phyloP scores from a whole-genome alignment of 2,329 filamentous ascomycete species.

The Botryotinia globosa region DNA sequence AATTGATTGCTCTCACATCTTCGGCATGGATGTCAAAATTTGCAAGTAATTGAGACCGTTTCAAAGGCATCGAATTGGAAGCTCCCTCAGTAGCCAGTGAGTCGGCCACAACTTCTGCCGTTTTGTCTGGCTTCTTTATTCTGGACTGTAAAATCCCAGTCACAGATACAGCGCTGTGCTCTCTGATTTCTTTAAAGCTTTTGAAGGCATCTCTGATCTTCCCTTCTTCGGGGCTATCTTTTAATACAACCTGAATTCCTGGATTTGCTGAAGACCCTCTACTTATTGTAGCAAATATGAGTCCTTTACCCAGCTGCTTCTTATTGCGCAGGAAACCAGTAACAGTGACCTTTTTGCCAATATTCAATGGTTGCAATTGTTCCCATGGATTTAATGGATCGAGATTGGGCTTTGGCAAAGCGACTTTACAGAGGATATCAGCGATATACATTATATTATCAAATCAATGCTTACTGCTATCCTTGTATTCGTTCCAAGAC shows the following conservation, averaged over 20 bases:
- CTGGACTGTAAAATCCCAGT: conserved; percentile 15
- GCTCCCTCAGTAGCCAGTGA: background rate
- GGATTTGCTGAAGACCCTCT: conserved; percentile 38
- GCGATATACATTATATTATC: conserved; percentile 1
- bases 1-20: conserved; percentile 65
- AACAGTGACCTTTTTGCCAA: conserved; percentile 49
- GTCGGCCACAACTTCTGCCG: background rate
- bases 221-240: conserved; percentile 5
- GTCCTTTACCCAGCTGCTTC: conserved; percentile 63
- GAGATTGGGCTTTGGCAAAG: conserved; percentile 23
- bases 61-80: background rate
- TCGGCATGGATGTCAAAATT: conserved; percentile 59
- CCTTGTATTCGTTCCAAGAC: conserved; percentile 34
- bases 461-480: conserved; percentile 27
- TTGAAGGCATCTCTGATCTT: conserved; percentile 12
- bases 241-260: conserved; percentile 36
- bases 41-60: background rate
- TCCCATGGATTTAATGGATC: conserved; percentile 21
- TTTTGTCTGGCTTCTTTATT: conserved; percentile 16
- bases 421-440: conserved; percentile 20
- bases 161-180: conserved; percentile 19
- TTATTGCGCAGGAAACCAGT: conserved; percentile 72
- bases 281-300: conserved; percentile 63
- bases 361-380: conserved; percentile 14
- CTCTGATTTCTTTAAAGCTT: conserved; percentile 22